A percentile compares a stretch with the other conserved stretches of the same genome.
Conservation (phyloP, 1,284 basidiomycete species). For the Pseudozyma sp. region DNA sequence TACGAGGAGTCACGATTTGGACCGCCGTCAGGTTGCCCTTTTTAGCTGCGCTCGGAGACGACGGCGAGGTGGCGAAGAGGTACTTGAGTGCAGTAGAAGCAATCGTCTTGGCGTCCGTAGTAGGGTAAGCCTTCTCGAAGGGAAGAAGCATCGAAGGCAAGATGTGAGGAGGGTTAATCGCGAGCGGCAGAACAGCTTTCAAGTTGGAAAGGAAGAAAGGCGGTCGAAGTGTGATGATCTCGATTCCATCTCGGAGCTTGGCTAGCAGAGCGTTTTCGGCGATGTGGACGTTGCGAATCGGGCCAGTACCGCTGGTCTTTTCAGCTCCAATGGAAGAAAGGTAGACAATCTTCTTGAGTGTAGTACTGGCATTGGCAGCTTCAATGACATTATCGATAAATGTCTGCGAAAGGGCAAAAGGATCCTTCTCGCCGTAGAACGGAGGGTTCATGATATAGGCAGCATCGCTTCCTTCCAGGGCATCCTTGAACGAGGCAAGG, state of each 20-base stretch:
- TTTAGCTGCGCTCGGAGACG: neutral
- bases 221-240: slow-evolving; percentile 11
- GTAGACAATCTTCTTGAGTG: slow-evolving; percentile 28
- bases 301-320: slow-evolving; percentile 13
- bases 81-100: slow-evolving; percentile 29
- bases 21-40: slow-evolving; percentile 20
- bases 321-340: slow-evolving; percentile 31
- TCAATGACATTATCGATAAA: slow-evolving; percentile 13
- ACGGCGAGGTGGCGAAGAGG: slow-evolving; percentile 6
- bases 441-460: slow-evolving; percentile 37
- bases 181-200: slow-evolving; percentile 16
- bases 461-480: slow-evolving; percentile 25
- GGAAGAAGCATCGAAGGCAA: slow-evolving; percentile 27
- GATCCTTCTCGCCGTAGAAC: slow-evolving; percentile 13
- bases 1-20: slow-evolving; percentile 12
- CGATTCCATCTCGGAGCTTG: slow-evolving; percentile 20
- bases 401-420: slow-evolving; percentile 6
- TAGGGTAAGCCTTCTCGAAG: slow-evolving; percentile 16
- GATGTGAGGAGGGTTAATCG: slow-evolving; percentile 27
- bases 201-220: slow-evolving; percentile 25
- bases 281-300: slow-evolving; percentile 19
- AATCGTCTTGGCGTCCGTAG: slow-evolving; percentile 14
- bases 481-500: slow-evolving; percentile 20
- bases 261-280: slow-evolving; percentile 17
- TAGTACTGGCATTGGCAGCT: slow-evolving; percentile 22